phyloP scores from a whole-genome alignment of 148 eudicot genomes.

The Suaeda aralocaspica region DNA sequence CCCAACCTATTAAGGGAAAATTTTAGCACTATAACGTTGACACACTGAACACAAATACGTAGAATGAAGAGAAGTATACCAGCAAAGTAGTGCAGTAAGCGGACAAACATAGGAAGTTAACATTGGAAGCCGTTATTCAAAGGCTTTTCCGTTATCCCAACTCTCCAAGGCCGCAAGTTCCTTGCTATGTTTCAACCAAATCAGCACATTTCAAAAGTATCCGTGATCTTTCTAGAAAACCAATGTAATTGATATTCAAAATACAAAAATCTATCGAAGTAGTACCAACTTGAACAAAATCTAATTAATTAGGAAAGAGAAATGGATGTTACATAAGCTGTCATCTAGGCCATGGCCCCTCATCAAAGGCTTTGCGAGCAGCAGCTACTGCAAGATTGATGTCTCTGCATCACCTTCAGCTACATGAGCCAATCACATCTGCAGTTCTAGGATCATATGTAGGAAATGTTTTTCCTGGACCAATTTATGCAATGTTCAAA shows the following conservation, averaged over 20 bases:
- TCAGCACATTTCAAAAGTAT: constrained; percentile 55
- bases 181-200: constrained; percentile 51
- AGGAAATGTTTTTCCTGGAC: constrained; percentile 86
- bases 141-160: constrained; percentile 62
- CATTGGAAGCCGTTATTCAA: constrained; percentile 35
- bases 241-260: neutral
- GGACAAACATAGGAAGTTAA: constrained; percentile 45
- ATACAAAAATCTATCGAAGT: neutral
- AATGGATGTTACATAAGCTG: constrained; percentile 58
- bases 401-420: constrained; percentile 87
- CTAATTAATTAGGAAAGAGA: neutral
- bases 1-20: constrained; percentile 43
- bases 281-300: neutral
- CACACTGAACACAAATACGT: neutral
- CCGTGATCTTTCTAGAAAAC: constrained; percentile 42
- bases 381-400: constrained; percentile 81
- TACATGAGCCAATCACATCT: constrained; percentile 71
- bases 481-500: neutral
- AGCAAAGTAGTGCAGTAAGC: constrained; percentile 59
- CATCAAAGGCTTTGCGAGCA: constrained; percentile 95
- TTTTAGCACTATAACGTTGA: neutral
- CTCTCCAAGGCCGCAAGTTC: constrained; percentile 61
- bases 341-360: constrained; percentile 99
- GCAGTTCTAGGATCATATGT: constrained; percentile 83
- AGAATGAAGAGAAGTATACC: constrained; percentile 26